Conservation (phyloP, 352 stramenopile genomes). For the Phytophthora sp. region DNA sequence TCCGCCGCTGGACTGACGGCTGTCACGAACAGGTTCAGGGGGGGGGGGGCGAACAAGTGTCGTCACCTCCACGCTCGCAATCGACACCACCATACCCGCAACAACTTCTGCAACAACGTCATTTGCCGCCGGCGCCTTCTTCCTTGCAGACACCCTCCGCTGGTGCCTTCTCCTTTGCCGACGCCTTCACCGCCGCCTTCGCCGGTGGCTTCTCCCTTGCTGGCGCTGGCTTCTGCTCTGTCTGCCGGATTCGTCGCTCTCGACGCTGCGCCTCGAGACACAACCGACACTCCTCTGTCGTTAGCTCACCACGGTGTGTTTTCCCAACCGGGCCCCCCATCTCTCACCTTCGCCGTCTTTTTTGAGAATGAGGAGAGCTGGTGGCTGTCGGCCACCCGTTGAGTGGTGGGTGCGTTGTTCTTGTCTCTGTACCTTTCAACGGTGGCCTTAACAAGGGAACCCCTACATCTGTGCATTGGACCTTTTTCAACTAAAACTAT, state of each 20-base stretch:
- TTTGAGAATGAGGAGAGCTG: too few relatives aligned
- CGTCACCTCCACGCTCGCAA: not conserved
- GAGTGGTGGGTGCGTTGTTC: too few relatives aligned
- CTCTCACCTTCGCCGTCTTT: not conserved
- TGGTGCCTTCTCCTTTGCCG: too few relatives aligned
- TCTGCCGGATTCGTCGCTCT: not conserved
- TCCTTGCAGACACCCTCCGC: too few relatives aligned
- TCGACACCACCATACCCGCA: too few relatives aligned
- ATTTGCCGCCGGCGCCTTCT: too few relatives aligned
- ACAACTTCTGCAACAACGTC: not conserved
- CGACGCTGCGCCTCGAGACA: too few relatives aligned
- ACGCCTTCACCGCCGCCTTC: not conserved
- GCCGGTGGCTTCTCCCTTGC: not conserved
- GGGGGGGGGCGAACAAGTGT: not conserved
- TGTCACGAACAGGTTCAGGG: not conserved
- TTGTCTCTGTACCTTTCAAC: too few relatives aligned
- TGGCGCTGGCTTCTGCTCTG: not conserved
- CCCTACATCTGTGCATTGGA: constrained; percentile 3
- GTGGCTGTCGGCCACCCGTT: not conserved
- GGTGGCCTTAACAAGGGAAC: not conserved
- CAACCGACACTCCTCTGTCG: too few relatives aligned
- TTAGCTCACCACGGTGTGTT: not conserved
- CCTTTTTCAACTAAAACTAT: not conserved
- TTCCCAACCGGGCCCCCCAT: not conserved
- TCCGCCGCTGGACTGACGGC: not conserved